A percentile compares a stretch with the other conserved stretches of the same genome.
phyloP scores from a whole-genome alignment of 257 asterid species.

The Solanum commersonii region DNA sequence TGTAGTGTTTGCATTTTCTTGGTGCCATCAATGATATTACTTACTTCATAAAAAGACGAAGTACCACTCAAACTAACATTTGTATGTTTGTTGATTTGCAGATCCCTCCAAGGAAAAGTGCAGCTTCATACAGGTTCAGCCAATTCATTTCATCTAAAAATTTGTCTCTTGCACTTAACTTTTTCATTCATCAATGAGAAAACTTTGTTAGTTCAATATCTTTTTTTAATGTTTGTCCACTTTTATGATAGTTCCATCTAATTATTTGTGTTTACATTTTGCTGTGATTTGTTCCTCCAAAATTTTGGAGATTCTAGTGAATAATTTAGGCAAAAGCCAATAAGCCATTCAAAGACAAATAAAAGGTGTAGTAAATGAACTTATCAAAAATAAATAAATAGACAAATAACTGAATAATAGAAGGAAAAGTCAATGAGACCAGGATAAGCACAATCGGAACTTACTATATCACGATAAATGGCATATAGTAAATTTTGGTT shows the following conservation, averaged over 20 bases:
- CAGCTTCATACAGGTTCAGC: constrained; percentile 90
- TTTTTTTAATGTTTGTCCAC: constrained; percentile 5
- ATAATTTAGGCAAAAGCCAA: background rate
- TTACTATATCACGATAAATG: background rate
- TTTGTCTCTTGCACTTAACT: background rate
- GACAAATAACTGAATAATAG: background rate
- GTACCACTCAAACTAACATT: constrained; percentile 8
- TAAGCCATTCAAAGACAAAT: background rate
- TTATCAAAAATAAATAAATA: background rate
- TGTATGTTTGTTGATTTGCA: constrained; percentile 21
- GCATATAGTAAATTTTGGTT: background rate
- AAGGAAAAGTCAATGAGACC: background rate
- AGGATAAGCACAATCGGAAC: background rate
- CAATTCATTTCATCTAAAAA: background rate
- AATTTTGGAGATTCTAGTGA: background rate
- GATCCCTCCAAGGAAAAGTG: constrained; percentile 93
- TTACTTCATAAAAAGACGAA: background rate
- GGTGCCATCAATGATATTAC: background rate
- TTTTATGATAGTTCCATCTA: background rate
- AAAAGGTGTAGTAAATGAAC: background rate
- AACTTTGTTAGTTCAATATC: background rate
- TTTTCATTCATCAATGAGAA: background rate
- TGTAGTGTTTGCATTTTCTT: background rate
- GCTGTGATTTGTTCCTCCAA: background rate
- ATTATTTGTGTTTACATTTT: background rate